Evolutionary conservation across 2,329 filamentous ascomycete genomes (phyloP).

Genomic region (Colletotrichum gigasporum): DNA sequence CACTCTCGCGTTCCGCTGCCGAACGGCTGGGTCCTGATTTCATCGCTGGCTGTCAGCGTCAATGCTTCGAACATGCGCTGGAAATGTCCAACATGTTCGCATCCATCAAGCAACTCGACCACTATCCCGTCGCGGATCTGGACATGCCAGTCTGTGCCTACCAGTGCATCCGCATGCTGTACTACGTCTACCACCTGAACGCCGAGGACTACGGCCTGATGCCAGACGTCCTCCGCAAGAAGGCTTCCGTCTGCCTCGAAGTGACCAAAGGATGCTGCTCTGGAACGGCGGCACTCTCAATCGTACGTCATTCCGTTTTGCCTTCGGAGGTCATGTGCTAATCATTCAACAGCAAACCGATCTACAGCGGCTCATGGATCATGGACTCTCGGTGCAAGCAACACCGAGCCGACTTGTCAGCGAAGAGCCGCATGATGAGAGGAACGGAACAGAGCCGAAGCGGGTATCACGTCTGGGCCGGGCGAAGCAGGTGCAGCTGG

Average conservation of each 20-base stretch:
- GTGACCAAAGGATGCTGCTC: slow-evolving; percentile 61
- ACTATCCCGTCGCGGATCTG: slow-evolving; percentile 62
- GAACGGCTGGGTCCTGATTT: slow-evolving; percentile 58
- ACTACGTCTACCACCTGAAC: slow-evolving; percentile 58
- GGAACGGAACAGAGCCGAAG: slow-evolving; percentile 14
- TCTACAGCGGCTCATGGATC: slow-evolving; percentile 60
- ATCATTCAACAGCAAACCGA: slow-evolving; percentile 46
- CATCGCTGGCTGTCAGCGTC: slow-evolving; percentile 57
- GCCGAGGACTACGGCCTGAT: slow-evolving; percentile 54
- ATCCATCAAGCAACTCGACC: slow-evolving; percentile 59
- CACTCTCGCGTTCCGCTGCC: slow-evolving; percentile 54
- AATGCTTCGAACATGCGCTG: slow-evolving; percentile 63
- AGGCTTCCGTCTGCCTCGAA: slow-evolving; percentile 59
- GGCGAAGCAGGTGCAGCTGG: slow-evolving; percentile 26
- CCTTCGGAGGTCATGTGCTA: background rate
- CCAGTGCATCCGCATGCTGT: slow-evolving; percentile 63
- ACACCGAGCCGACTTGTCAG: slow-evolving; percentile 43
- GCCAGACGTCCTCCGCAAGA: slow-evolving; percentile 56
- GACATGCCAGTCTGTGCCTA: slow-evolving; percentile 66
- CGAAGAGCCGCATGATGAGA: slow-evolving; percentile 34
- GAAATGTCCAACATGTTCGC: slow-evolving; percentile 66
- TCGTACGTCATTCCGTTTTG: slow-evolving; percentile 14
- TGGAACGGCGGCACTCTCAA: slow-evolving; percentile 59
- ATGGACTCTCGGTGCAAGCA: slow-evolving; percentile 48
- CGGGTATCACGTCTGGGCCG: slow-evolving; percentile 21